phyloP scores from a whole-genome alignment of 768 basidiomycete species.

The Omphalotus guepiniiformis region DNA sequence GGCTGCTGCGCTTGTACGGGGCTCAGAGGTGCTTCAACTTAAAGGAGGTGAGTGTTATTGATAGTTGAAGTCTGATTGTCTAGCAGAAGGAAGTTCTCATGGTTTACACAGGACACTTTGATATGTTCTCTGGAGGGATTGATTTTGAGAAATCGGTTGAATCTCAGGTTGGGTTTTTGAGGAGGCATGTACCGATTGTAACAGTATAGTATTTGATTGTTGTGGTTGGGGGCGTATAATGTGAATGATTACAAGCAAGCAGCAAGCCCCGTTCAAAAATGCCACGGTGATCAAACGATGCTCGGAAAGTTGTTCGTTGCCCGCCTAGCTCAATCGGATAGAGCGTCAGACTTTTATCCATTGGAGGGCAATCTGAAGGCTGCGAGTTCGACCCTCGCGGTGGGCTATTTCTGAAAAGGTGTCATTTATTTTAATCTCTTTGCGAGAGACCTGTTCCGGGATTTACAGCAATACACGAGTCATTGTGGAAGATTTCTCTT shows the following conservation, averaged over 20 bases:
- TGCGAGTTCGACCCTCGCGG: slow-evolving; percentile 86
- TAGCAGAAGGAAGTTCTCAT: background rate
- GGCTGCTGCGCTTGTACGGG: slow-evolving; percentile 5
- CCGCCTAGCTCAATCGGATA: slow-evolving; percentile 65
- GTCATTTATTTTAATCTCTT: background rate
- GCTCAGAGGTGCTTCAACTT: slow-evolving; percentile 14
- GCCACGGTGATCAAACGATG: too few species aligned
- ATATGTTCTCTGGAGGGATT: slow-evolving; percentile 11
- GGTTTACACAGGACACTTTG: slow-evolving; percentile 15
- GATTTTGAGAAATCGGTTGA: background rate
- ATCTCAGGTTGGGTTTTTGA: background rate
- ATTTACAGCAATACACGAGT: too few species aligned
- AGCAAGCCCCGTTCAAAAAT: too few species aligned
- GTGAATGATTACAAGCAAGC: too few species aligned
- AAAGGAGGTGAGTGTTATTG: slow-evolving; percentile 13
- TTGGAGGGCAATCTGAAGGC: slow-evolving; percentile 57
- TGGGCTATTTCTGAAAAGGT: slow-evolving; percentile 52
- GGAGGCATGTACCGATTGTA: background rate
- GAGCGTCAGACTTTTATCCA: slow-evolving; percentile 53
- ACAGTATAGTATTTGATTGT: too few species aligned
- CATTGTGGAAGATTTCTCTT: too few species aligned
- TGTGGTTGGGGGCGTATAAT: too few species aligned
- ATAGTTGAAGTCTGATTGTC: background rate
- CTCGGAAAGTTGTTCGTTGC: too few species aligned
- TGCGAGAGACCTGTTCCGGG: too few species aligned